These are phyloP conservation scores for Olyra latifolia DNA, from an alignment of 176 grass and related monocot species.

Conservation along the genomic window DNA sequence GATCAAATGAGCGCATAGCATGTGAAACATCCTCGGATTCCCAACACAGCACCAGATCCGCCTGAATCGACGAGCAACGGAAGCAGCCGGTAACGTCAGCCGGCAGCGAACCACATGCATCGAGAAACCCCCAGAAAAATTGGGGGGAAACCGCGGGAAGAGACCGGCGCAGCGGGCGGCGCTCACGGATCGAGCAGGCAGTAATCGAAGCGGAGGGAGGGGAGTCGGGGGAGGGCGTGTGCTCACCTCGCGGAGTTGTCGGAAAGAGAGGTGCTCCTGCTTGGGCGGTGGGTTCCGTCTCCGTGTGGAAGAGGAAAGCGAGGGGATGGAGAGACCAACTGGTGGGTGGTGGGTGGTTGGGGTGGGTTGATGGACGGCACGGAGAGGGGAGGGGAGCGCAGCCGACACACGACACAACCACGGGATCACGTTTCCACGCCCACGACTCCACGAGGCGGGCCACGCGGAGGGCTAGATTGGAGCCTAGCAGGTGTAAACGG, in stretches of 20 bases:
- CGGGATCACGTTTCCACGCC: neutral
- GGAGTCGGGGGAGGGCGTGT: neutral
- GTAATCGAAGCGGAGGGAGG: neutral
- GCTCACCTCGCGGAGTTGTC: neutral
- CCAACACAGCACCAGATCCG: neutral
- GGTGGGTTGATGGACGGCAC: constrained; percentile 8
- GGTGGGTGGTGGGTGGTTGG: neutral
- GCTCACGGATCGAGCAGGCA: neutral
- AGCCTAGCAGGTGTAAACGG: too few species aligned
- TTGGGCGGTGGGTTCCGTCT: neutral
- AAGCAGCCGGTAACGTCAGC: neutral
- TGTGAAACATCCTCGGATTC: neutral
- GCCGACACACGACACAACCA: constrained; percentile 22
- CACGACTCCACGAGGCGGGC: too few species aligned
- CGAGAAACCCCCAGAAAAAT: neutral
- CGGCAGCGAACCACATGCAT: neutral
- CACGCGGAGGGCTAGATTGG: too few species aligned
- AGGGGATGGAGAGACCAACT: neutral
- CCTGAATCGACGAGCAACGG: neutral
- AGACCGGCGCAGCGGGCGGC: neutral
- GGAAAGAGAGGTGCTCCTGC: neutral
- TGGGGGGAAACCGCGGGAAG: neutral
- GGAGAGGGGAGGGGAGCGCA: neutral
- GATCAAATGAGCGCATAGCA: neutral
- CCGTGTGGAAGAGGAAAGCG: neutral